These are phyloP conservation scores for Zelopaecilomyces penicillatus DNA, from an alignment of 2,329 filamentous ascomycete species.

Conservation along the genomic window DNA sequence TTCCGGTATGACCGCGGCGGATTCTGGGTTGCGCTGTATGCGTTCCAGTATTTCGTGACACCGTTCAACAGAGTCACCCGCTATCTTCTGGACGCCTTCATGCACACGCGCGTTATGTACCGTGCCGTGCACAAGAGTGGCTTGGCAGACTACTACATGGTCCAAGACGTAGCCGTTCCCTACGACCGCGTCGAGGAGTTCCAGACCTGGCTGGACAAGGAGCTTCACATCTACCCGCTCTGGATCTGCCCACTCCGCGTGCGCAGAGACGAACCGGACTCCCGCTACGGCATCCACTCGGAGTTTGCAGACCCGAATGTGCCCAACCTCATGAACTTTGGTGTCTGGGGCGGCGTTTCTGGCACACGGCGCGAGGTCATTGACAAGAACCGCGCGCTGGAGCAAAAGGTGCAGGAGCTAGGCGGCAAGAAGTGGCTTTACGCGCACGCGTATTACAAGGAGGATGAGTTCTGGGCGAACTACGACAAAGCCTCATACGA, in stretches of 20 bases:
- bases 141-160: constrained; percentile 50
- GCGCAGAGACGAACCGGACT: constrained; percentile 31
- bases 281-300: constrained; percentile 39
- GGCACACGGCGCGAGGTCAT: constrained; percentile 38
- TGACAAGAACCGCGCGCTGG: constrained; percentile 49
- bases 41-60: constrained; percentile 55
- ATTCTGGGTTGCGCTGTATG: constrained; percentile 58
- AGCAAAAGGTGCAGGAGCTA: constrained; percentile 48
- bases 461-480: constrained; percentile 59
- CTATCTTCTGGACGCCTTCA: constrained; percentile 50
- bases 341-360: constrained; percentile 49
- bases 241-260: constrained; percentile 48
- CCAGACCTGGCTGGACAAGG: constrained; percentile 37
- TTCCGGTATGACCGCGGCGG: constrained; percentile 64
- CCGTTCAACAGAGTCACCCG: constrained; percentile 59
- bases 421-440: constrained; percentile 64
- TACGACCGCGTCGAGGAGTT: constrained; percentile 35
- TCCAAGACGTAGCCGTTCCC: constrained; percentile 55
- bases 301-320: constrained; percentile 31
- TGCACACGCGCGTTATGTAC: constrained; percentile 58
- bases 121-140: constrained; percentile 55
- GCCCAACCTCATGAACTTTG: constrained; percentile 49
- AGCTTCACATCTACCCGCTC: constrained; percentile 42
- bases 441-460: constrained; percentile 59
- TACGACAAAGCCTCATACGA: constrained; percentile 56